phyloP scores from a whole-genome alignment of 2,329 filamentous ascomycete species.

The Diaporthe citrichinensis region DNA sequence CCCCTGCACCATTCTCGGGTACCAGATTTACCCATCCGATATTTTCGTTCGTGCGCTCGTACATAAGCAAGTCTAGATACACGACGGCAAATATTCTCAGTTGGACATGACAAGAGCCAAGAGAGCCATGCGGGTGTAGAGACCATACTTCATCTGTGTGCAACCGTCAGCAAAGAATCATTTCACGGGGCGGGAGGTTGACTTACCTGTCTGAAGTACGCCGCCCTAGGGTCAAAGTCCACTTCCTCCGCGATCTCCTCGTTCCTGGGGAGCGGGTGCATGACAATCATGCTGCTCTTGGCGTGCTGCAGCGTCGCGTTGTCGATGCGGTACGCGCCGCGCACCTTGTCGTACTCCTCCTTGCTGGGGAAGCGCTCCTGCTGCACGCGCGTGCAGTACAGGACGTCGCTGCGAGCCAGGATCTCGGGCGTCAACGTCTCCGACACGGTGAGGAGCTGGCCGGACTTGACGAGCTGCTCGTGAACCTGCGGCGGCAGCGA shows the following conservation, averaged over 20 bases:
- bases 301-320: conserved; percentile 91
- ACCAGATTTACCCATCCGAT: conserved; percentile 9
- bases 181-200: conserved; percentile 55
- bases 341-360: conserved; percentile 86
- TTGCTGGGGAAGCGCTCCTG: conserved; percentile 92
- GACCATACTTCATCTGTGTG: conserved; percentile 91
- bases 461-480: conserved; percentile 78
- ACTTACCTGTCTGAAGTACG: conserved; percentile 99
- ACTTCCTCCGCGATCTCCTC: conserved; percentile 95
- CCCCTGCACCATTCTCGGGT: background rate
- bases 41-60: background rate
- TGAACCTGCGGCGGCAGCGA: conserved; percentile 82
- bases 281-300: conserved; percentile 92
- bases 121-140: conserved; percentile 98
- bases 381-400: conserved; percentile 98
- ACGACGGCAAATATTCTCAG: conserved; percentile 44
- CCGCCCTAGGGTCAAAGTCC: conserved; percentile 95
- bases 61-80: conserved; percentile 34
- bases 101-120: conserved; percentile 89
- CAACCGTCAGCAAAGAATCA: conserved; percentile 39
- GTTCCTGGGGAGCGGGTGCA: conserved; percentile 96
- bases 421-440: conserved; percentile 89
- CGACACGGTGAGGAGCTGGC: conserved; percentile 83
- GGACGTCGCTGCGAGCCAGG: conserved; percentile 86
- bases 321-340: conserved; percentile 90